A percentile compares a stretch with the other conserved stretches of the same genome.
These are phyloP conservation scores for Globisporangium sylvaticum DNA, from an alignment of 352 stramenopile genomes.

Conservation along the genomic window DNA sequence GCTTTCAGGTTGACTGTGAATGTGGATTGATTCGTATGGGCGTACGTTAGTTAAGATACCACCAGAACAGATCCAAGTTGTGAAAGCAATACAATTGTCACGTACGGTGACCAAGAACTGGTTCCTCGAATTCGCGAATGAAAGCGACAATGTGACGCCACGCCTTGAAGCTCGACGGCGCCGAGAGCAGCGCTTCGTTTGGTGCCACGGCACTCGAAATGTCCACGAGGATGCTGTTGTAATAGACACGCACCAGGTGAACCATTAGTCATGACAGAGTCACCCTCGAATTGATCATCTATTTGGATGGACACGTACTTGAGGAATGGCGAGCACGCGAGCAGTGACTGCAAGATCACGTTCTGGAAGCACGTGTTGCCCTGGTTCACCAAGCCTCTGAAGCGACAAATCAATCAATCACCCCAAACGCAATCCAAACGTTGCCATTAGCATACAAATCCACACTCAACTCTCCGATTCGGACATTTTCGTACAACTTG, in stretches of 20 bases:
- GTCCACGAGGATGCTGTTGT: constrained; percentile 49
- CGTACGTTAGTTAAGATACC: neutral
- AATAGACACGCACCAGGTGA: neutral
- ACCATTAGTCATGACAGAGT: neutral
- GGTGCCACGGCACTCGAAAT: constrained; percentile 52
- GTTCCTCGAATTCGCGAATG: constrained; percentile 79
- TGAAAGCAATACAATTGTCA: too few species aligned
- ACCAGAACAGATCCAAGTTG: neutral
- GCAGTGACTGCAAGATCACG: constrained; percentile 79
- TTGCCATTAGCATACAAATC: neutral
- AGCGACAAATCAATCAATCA: constrained; percentile 19
- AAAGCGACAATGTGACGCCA: constrained; percentile 82
- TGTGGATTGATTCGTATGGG: constrained; percentile 1
- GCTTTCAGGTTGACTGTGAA: constrained; percentile 9
- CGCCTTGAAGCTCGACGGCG: constrained; percentile 49
- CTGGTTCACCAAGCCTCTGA: constrained; percentile 66
- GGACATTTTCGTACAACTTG: neutral
- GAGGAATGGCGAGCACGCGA: constrained; percentile 73
- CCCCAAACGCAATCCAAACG: neutral
- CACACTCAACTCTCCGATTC: neutral
- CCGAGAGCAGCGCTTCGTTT: constrained; percentile 41
- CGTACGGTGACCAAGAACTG: constrained; percentile 60
- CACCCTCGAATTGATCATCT: neutral
- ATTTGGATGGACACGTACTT: constrained; percentile 41
- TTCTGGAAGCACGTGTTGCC: constrained; percentile 89